Evolutionary conservation across 257 asterid genomes (phyloP), one percentile per base, ranked within the genome.

Genomic region (Nicotiana obtusifolia): DNA sequence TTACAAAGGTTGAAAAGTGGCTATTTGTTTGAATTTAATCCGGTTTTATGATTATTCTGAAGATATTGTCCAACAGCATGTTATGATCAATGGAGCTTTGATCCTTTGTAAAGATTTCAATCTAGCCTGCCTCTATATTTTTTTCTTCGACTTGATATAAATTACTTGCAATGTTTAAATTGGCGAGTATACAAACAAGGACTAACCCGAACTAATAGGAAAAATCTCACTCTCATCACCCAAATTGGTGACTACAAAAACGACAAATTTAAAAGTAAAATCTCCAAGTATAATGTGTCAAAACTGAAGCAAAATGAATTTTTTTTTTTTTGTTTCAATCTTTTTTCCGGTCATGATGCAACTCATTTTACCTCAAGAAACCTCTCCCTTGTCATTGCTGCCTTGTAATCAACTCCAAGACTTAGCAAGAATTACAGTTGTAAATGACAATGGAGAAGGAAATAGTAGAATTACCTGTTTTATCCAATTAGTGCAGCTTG

Each of bases 401-500:
- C 77, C 77, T 68, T 68, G 30, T n/a, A 68, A 68, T 68, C 77
- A 68, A 68, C 53, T 19, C 54, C 19, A 0, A 5, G 76, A 35
- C 17, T 67, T 67, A 35, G 76, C 76, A 62, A 62, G 67, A 60
- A 20, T 20, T 60, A 60, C 10, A 60, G 1, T 7, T n/a, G 65
- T 20, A 5, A n/a, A 60, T 26, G 30, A 56, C 61, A 56, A 20
- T 7, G 64, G 66, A 60, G 22, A 30, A 33, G 31, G 11, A 7
- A n/a, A 35, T 1, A 47, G 19, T 68, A 20, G 3, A 35, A 68
- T 2, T 19, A 68, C 87, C 82, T 84, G 86, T 54, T 84, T 84
- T 66, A 82, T 79, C 97, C 98, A 93, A 80, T 93, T 84, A 19
- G 93, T 93, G 85, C 86, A 89, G 54, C 85, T 49, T 11, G 97